Conservation (phyloP, 768 basidiomycete species). For the Boletus reticulatus region DNA sequence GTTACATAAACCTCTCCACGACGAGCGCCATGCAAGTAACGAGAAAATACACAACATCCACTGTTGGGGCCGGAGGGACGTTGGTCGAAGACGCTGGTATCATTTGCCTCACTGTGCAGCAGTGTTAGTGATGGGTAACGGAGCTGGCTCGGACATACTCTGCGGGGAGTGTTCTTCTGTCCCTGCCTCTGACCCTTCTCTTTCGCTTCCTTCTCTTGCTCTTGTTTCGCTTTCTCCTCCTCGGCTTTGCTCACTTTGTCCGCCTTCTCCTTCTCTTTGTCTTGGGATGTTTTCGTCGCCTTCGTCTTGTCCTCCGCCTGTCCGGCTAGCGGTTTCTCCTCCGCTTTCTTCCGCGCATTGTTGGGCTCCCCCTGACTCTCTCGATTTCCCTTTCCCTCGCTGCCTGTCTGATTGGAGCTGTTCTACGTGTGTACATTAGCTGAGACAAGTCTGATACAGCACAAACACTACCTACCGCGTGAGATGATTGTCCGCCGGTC, state of each 20-base stretch:
- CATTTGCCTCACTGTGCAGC: slow-evolving; percentile 1
- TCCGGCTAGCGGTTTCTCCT: not conserved
- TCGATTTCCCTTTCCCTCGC: not conserved
- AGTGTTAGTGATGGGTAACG: not conserved
- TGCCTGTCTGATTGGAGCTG: not conserved
- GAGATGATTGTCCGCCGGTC: not conserved
- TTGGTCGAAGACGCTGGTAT: not conserved
- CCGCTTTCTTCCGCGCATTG: not conserved
- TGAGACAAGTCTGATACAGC: not conserved
- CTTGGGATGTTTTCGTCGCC: not conserved
- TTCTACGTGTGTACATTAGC: slow-evolving; percentile 5
- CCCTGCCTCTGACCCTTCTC: not conserved
- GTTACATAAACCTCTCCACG: not conserved
- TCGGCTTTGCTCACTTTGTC: too few species aligned
- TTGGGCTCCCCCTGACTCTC: not conserved
- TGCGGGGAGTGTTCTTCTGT: not conserved
- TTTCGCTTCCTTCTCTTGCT: not conserved
- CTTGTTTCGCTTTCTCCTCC: not conserved
- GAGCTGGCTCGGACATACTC: not conserved
- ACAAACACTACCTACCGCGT: slow-evolving; percentile 3
- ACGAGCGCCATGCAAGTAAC: slow-evolving; percentile 5
- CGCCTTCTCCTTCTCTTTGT: not conserved
- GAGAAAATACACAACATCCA: slow-evolving; percentile 9
- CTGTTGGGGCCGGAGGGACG: not conserved
- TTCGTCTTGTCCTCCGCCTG: not conserved